Percentiles rank a stretch among this genome's conserved stretches.
These are phyloP conservation scores for Eimeria acervulina DNA, from an alignment of 169 alveolate genomes.

Conservation along the genomic window DNA sequence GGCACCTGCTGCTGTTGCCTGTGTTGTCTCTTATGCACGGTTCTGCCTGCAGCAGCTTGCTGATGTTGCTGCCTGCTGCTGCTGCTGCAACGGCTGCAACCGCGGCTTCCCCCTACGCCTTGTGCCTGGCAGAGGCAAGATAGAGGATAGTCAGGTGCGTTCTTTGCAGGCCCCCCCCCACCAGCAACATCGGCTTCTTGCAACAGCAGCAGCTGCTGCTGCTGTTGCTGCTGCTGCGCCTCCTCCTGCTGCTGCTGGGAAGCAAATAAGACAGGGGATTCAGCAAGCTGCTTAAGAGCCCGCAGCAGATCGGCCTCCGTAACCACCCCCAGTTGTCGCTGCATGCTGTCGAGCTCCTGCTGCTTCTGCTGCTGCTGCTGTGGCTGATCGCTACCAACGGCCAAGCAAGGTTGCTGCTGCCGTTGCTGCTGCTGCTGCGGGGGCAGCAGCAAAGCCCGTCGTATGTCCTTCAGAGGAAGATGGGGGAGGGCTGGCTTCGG, in stretches of 20 bases:
- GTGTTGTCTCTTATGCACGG: constrained; percentile 8
- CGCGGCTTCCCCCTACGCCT: constrained; percentile 26
- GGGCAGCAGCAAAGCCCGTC: constrained; percentile 38
- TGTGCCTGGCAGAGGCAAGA: constrained; percentile 49
- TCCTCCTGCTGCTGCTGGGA: constrained; percentile 62
- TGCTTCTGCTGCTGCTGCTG: constrained; percentile 60
- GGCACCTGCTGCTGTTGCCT: constrained; percentile 42
- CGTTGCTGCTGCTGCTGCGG: constrained; percentile 61
- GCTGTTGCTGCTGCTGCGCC: constrained; percentile 49
- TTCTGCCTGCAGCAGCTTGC: constrained; percentile 18
- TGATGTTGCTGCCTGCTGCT: constrained; percentile 65
- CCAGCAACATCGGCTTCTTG: constrained; percentile 21
- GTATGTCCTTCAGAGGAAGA: constrained; percentile 47
- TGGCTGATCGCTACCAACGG: not conserved
- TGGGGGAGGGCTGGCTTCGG: constrained; percentile 57
- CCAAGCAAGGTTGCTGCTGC: constrained; percentile 40
- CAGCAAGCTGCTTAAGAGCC: constrained; percentile 59
- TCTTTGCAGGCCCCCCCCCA: not conserved
- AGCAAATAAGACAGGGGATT: constrained; percentile 26
- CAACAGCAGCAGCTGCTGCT: constrained; percentile 52
- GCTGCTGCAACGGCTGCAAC: constrained; percentile 63
- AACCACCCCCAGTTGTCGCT: constrained; percentile 36
- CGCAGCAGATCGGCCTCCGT: constrained; percentile 66
- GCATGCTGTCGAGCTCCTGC: constrained; percentile 66
- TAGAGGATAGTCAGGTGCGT: constrained; percentile 55